Conservation (phyloP, 2,329 filamentous ascomycete genomes). For the Scedosporium dehoogii region DNA sequence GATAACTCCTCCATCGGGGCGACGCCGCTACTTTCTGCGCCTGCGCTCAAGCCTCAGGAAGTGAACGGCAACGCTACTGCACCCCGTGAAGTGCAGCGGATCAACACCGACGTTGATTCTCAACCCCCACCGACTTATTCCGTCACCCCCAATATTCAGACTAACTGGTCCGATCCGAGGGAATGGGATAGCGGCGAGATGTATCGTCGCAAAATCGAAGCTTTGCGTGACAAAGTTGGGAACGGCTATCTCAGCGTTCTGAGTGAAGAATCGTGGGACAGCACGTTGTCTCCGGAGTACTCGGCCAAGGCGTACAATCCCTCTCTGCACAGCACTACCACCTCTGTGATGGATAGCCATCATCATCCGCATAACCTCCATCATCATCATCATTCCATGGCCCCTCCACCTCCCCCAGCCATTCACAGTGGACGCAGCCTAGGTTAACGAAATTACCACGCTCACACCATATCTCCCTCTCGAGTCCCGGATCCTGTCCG, state of each 20-base stretch:
- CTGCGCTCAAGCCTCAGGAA: background rate
- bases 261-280: constrained; percentile 63
- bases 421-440: constrained; percentile 44
- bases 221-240: constrained; percentile 74
- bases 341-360: constrained; percentile 3
- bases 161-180: constrained; percentile 25
- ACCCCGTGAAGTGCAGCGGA: constrained; percentile 20
- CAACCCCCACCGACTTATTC: constrained; percentile 21
- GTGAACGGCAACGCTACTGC: background rate
- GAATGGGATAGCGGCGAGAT: constrained; percentile 66
- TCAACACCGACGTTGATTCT: constrained; percentile 25
- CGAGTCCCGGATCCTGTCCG: background rate
- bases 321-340: background rate
- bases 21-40: constrained; percentile 19
- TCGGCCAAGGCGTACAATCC: background rate
- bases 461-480: constrained; percentile 2
- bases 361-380: background rate
- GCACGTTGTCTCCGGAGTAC: constrained; percentile 27
- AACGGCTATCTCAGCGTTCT: constrained; percentile 80
- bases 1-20: constrained; percentile 23
- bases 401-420: constrained; percentile 25
- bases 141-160: background rate
- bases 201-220: constrained; percentile 82
- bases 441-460: constrained; percentile 24
- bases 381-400: constrained; percentile 2